phyloP scores from a whole-genome alignment of 306 rosid genomes.

The Gillenia trifoliata region DNA sequence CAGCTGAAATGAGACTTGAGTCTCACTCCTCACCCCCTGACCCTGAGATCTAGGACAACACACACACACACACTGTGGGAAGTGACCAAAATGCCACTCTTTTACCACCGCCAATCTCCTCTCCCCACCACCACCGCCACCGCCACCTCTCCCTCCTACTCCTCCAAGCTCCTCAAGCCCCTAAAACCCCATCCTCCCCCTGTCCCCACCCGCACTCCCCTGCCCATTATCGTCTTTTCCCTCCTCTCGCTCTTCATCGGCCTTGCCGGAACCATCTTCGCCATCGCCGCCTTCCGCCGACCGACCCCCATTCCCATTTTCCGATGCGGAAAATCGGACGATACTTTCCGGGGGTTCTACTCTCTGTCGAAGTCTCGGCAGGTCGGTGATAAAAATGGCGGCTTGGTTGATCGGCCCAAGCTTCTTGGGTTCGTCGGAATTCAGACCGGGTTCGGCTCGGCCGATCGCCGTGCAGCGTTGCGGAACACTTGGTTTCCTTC shows the following conservation, averaged over 20 bases:
- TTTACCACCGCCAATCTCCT: slow-evolving; percentile 21
- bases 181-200: slow-evolving; percentile 6
- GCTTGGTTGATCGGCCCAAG: slow-evolving; percentile 31
- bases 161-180: slow-evolving; percentile 27
- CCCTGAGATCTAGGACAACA: background rate
- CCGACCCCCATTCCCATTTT: slow-evolving; percentile 23
- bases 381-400: slow-evolving; percentile 4
- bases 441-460: slow-evolving; percentile 21
- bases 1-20: background rate
- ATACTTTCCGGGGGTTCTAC: slow-evolving; percentile 30
- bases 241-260: slow-evolving; percentile 25
- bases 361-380: slow-evolving; percentile 1
- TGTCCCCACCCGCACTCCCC: background rate
- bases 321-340: slow-evolving; percentile 33
- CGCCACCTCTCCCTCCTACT: slow-evolving; percentile 13
- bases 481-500: slow-evolving; percentile 37
- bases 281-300: slow-evolving; percentile 24
- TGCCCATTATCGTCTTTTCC: slow-evolving; percentile 23
- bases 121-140: slow-evolving; percentile 7
- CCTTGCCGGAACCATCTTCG: slow-evolving; percentile 26
- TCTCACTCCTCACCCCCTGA: background rate
- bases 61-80: background rate
- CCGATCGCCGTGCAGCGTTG: slow-evolving; percentile 31
- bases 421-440: slow-evolving; percentile 39
- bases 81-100: slow-evolving; percentile 27